These are phyloP conservation scores for Plantago elongata DNA, from an alignment of 257 asterid genomes.

Conservation along the genomic window DNA sequence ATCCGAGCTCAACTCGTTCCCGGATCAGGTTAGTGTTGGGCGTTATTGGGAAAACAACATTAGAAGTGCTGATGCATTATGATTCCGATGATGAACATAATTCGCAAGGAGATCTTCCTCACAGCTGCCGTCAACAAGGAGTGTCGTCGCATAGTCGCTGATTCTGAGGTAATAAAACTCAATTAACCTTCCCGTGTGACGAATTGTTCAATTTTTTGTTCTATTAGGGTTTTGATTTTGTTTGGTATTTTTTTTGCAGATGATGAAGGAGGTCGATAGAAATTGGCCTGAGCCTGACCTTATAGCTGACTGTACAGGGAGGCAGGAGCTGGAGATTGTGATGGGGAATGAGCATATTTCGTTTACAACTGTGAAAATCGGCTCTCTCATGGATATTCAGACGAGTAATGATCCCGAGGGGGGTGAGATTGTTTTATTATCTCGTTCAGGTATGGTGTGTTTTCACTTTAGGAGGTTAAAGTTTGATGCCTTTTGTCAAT, in stretches of 20 bases:
- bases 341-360: constrained; percentile 98
- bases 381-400: constrained; percentile 93
- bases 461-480: not conserved
- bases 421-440: constrained; percentile 83
- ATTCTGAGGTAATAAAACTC: constrained; percentile 51
- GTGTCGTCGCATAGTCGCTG: constrained; percentile 90
- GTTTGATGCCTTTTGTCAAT: not conserved
- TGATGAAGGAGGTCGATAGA: constrained; percentile 96
- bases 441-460: constrained; percentile 75
- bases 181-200: not conserved
- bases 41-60: too few relatives aligned
- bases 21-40: too few relatives aligned
- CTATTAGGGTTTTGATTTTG: constrained; percentile 27
- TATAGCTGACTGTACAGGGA: too few relatives aligned
- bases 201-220: not conserved
- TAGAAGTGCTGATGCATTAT: too few relatives aligned
- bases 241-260: constrained; percentile 38
- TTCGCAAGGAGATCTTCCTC: constrained; percentile 88
- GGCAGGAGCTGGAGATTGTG: constrained; percentile 99
- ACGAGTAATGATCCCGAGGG: constrained; percentile 97
- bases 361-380: constrained; percentile 96
- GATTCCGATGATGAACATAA: too few relatives aligned
- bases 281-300: constrained; percentile 99
- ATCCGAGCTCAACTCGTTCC: too few relatives aligned
- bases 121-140: constrained; percentile 89